A percentile compares a stretch with the other conserved stretches of the same genome.
Evolutionary conservation across 495 filamentous ascomycete species (phyloP).

Genomic region (Penicillium angulare): DNA sequence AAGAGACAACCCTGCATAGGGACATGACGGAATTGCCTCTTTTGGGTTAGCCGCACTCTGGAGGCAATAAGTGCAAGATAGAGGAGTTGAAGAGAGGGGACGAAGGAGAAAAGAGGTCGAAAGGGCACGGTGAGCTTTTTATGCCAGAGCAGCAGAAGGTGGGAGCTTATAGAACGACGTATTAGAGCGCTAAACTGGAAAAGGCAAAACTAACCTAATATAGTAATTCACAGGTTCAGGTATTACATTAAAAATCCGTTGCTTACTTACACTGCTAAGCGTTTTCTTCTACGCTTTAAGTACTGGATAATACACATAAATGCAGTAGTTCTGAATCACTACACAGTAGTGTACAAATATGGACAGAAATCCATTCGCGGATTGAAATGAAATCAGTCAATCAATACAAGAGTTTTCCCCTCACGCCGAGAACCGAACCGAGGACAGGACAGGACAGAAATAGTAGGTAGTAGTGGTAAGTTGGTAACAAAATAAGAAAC

Average conservation of each 20-base stretch:
- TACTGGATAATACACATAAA: neutral
- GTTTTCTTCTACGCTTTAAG: too few relatives aligned
- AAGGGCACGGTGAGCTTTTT: neutral
- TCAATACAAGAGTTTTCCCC: neutral
- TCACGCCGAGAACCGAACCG: conserved; percentile 2
- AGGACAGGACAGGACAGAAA: neutral
- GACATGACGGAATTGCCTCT: too few relatives aligned
- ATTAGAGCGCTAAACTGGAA: neutral
- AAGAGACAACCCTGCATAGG: too few relatives aligned
- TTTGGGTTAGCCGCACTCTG: too few relatives aligned
- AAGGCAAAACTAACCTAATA: neutral
- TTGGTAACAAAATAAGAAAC: neutral
- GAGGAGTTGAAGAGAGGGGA: neutral
- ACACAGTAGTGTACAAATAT: too few relatives aligned
- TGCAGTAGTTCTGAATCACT: too few relatives aligned
- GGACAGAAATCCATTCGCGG: neutral
- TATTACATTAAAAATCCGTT: neutral
- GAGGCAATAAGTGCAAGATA: neutral
- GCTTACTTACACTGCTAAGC: too few relatives aligned
- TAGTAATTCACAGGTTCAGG: conserved; percentile 2
- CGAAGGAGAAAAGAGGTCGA: neutral
- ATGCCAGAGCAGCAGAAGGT: neutral
- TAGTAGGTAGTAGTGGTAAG: neutral
- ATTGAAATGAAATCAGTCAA: neutral
- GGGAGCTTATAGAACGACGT: conserved; percentile 1